A percentile compares a stretch with the other conserved stretches of the same genome.
Conservation (phyloP, 23 red algal genomes). For the Gracilaria gracilis region DNA sequence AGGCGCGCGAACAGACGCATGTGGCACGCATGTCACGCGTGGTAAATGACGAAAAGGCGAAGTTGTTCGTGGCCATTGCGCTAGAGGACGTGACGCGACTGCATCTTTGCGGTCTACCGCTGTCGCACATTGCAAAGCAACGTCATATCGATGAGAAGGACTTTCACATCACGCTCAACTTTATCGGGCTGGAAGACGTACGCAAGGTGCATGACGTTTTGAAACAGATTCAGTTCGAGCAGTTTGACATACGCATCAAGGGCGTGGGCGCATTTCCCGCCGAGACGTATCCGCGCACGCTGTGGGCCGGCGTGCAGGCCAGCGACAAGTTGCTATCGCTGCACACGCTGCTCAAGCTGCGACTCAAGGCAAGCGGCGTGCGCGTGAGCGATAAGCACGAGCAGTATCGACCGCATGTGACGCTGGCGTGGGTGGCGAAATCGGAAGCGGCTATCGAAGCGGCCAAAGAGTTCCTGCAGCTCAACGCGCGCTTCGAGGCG, state of each 20-base stretch:
- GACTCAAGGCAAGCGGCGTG: not conserved
- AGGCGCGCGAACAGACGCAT: too few species aligned
- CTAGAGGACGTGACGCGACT: not conserved
- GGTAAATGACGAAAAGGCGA: not conserved
- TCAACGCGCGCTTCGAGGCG: not conserved
- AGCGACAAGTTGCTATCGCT: not conserved
- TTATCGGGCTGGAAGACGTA: not conserved
- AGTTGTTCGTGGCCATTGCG: slow-evolving; percentile 7
- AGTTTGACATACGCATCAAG: not conserved
- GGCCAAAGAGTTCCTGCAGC: not conserved
- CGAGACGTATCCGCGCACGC: not conserved
- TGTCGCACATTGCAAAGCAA: not conserved
- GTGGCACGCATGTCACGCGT: too few species aligned
- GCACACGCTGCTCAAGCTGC: not conserved
- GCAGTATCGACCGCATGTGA: not conserved
- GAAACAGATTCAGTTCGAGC: not conserved
- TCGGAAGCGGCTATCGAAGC: not conserved
- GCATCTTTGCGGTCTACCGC: not conserved
- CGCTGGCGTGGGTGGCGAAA: not conserved
- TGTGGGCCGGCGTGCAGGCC: not conserved
- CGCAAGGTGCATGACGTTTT: not conserved
- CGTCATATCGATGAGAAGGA: not conserved
- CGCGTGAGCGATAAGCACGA: not conserved
- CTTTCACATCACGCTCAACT: slow-evolving; percentile 12
- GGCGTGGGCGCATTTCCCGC: slow-evolving; percentile 13